Evolutionary conservation across 1,139 yeast genomes (phyloP).

Genomic region (Pichia sp.): DNA sequence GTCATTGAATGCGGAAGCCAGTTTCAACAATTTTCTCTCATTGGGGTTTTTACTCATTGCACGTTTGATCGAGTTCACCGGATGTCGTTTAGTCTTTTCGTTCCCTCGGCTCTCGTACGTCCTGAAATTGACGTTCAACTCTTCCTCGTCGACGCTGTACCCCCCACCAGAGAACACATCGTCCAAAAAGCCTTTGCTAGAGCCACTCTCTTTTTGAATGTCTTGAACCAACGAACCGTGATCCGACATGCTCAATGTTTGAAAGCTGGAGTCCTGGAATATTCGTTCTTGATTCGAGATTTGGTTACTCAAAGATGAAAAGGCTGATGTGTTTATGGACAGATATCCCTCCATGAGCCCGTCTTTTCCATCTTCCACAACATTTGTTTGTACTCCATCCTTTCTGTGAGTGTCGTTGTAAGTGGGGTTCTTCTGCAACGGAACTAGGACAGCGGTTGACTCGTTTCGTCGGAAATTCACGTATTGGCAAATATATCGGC

Average conservation of each 20-base stretch:
- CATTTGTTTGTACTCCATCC: background rate
- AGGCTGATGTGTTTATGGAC: background rate
- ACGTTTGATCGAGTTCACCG: background rate
- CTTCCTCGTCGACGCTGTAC: conserved; percentile 10
- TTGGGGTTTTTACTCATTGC: background rate
- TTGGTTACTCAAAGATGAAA: background rate
- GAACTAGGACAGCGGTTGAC: background rate
- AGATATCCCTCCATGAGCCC: background rate
- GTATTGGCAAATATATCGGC: background rate
- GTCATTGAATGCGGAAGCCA: background rate
- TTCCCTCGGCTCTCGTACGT: background rate
- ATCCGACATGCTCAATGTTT: conserved; percentile 11
- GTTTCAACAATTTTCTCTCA: background rate
- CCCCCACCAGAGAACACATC: background rate
- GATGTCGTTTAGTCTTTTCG: background rate
- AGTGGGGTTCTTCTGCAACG: background rate
- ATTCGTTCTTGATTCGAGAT: background rate
- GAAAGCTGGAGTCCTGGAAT: conserved; percentile 5
- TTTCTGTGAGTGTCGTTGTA: background rate
- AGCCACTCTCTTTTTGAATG: too few relatives aligned
- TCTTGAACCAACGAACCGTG: conserved; percentile 15
- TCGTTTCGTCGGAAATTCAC: background rate
- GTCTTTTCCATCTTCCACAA: background rate
- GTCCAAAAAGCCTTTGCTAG: background rate
- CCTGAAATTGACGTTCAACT: conserved; percentile 3